Base-by-base conservation (phyloP, 192 early-diverging fungal genomes). In the Glomus cerebriforme region DNA sequence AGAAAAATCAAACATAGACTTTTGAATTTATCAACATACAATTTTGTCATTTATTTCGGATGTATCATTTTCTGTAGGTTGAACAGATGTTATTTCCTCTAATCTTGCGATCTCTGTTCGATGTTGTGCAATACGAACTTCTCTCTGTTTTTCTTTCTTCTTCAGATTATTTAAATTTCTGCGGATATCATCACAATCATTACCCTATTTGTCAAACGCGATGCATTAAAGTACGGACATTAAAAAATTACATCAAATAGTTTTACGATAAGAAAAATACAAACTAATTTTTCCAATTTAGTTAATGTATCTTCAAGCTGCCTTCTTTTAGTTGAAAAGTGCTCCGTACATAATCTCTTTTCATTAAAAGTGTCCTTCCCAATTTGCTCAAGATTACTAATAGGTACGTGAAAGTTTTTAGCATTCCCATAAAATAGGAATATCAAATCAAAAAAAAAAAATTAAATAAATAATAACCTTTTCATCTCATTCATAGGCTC, bases 401-500 rank as follows among this genome's bases (percentile, higher is more conserved):
- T 26, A 6, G 37, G 31, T 45, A 5, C n/a, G 7, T 9, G 8
- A 37, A 68, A 7, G 34, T 19, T 9, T 13, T 63, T 13, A 26
- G 22, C 3, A 27, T 1, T 15, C 62, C 27, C 26, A 8, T 27
- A 26, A 63, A 27, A 24, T 63, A 27, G 9, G 8, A 15, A 63
- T 8, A 39, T 63, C 12, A 63, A 0, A 13, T 24, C 24, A 60
- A 60, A 24, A 19, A n/a, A 2, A 1, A 7, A 24, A 24, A 26
- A 45, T 77, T 27, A 7, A n/a, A n/a, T 3, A 5, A 17, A 34
- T 7, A n/a, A 69, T n/a, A 83, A 82, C 84, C 35, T 69, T 75
- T 82, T 82, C n/a, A 79, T 79, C 2, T 45, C 32, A 26, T 82
- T 74, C 43, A 86, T 60, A 0, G 90, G 87, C 32, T 81, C 79